Conservation (phyloP, 2,329 filamentous ascomycete species). For the Cercospora sojina region DNA sequence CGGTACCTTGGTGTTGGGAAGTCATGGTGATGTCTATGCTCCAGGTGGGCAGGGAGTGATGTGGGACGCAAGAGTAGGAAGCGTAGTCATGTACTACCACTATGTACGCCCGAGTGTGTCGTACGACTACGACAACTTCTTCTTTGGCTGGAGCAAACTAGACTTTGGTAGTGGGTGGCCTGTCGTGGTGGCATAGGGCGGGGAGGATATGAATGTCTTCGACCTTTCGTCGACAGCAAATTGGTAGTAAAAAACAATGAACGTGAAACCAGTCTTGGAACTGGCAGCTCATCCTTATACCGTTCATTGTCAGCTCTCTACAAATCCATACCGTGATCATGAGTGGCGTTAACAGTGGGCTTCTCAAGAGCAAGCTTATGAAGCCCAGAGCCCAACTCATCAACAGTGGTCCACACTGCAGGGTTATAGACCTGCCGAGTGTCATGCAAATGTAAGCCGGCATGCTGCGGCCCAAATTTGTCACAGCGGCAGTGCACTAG, state of each 20-base stretch:
- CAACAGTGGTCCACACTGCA: not conserved
- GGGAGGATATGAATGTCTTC: not conserved
- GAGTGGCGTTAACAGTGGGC: not conserved
- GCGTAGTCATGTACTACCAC: constrained; percentile 63
- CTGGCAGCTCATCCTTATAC: not conserved
- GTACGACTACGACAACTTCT: constrained; percentile 28
- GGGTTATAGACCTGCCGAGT: not conserved
- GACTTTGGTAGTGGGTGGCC: constrained; percentile 29
- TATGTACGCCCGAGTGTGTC: constrained; percentile 41
- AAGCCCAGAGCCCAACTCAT: not conserved
- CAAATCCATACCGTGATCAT: not conserved
- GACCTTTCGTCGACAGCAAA: not conserved
- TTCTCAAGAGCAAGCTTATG: not conserved
- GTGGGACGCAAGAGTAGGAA: constrained; percentile 46
- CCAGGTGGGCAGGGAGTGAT: constrained; percentile 65
- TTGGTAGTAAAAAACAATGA: not conserved
- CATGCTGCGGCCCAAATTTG: not conserved
- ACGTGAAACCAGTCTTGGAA: not conserved
- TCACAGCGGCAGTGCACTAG: not conserved
- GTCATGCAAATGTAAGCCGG: not conserved
- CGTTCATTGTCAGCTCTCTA: not conserved
- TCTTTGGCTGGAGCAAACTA: constrained; percentile 31
- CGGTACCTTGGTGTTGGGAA: constrained; percentile 60
- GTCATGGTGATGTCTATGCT: constrained; percentile 62
- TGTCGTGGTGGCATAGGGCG: not conserved